Base-by-base conservation (phyloP, 2,329 filamentous ascomycete species). In the Aureobasidium sp. region DNA sequence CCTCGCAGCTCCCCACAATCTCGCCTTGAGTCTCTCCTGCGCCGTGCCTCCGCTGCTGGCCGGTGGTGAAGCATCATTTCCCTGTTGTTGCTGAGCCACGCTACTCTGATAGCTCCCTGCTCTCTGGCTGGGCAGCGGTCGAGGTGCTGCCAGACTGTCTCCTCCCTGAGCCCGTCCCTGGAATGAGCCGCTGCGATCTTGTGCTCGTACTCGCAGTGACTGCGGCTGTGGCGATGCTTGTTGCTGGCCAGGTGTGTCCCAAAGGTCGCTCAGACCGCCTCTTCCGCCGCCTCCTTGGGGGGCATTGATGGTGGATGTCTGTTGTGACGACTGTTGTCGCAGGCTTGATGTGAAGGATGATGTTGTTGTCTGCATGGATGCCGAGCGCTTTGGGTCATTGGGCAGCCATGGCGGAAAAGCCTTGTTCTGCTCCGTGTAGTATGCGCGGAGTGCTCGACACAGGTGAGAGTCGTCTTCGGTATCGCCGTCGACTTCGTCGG, bases 391-490 rank as follows among this genome's bases (percentile, higher is more conserved):
- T n/a, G 91, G 92, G 73, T 96, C 90, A 6, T 90, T 87, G 8
- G 92, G 91, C 8, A 97, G 86, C 93, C 94, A 97, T 68, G 80
- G 77, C 0, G 94, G 94, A 65, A 92, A 89, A 1, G 85, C 81
- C 24, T 87, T 86, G 67, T 88, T 89, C 71, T 95, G 94, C 74
- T 97, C 92, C 57, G 81, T 84, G 80, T 99, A 97, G 81, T 97
- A 96, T 68, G 86, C 88, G 69, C 94, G 89, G 29, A 99, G 85
- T 39, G 96, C 91, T 69, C 94, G 90, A 76, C 90, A 95, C 70
- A 97, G 89, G 78, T 97, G 91, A 2, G 91, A 95, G 77, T 96
- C 91, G 77, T 97, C 92, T 76, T 95, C 78, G 59, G 78, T 80
- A 71, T 81, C 79, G 69, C 79, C 79, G 71, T 81, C 79, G 62